Evolutionary conservation across 2,329 filamentous ascomycete genomes (phyloP), one percentile per base, ranked within the genome.

Genomic region (Venturia oleaginea): DNA sequence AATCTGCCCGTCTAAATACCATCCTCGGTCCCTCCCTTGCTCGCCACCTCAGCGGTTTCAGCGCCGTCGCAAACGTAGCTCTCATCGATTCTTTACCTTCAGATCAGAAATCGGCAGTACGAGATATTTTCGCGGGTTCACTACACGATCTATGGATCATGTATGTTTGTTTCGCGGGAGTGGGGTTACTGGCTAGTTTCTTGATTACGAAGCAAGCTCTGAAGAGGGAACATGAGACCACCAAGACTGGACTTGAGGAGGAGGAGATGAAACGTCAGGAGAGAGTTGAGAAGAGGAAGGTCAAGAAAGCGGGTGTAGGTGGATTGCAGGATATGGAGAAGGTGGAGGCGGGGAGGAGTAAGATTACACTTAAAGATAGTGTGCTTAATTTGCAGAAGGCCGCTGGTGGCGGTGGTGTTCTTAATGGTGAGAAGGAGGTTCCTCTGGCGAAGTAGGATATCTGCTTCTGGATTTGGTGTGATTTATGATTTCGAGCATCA

Each of bases 31-130:
- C 75, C 0, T 70, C 80, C 4, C 72, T 80, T 1, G 83, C 83
- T 0, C 67, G 69, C 4, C 68, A 76, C 55, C 77, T 88, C 3
- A 79, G 82, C 5, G 84, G 85, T 17, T 72, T 76, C 68, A 78
- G 79, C 65, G 82, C 86, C 60, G 79, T 83, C 15, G 79, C 85
- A 40, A 84, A 81, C 70, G 81, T 84, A 1, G 75, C 79, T 32
- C 68, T 82, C 15, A 80, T 88, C 19, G 75, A 78, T 17, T 65
- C 68, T 0, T 74, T 88, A 8, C 76, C 76, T 0, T 73, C 76
- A 0, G 71, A 72, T 1, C 74, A 82, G 42, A 78, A 74, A 67
- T 62, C 59, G 1, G 67, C 71, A 11, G 74, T 73, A 0, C 71
- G 73, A 24, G 67, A 65, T 1, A 71, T 72, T 2, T 76, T 76